These are phyloP conservation scores for Millerozyma miso DNA, from an alignment of 805 yeast species.

Conservation along the genomic window DNA sequence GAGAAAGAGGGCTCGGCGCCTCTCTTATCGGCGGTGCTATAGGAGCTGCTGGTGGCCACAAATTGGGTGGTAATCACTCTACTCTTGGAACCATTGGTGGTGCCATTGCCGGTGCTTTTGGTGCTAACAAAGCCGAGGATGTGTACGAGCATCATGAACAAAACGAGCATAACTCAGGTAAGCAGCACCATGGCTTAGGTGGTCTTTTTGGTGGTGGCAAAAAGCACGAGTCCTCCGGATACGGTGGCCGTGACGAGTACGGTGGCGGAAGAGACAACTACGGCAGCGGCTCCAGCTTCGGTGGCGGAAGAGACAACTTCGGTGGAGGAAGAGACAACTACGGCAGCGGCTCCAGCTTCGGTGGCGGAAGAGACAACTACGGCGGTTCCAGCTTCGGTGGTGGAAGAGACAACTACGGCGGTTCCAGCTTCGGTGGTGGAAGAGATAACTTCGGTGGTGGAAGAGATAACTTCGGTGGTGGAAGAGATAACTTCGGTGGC, in stretches of 20 bases:
- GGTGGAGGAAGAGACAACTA: conserved; percentile 7
- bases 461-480: conserved; percentile 4
- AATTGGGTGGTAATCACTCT: conserved; percentile 37
- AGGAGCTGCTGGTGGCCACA: conserved; percentile 51
- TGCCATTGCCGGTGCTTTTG: conserved; percentile 52
- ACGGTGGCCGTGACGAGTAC: conserved; percentile 9
- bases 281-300: conserved; percentile 6
- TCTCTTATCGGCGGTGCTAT: conserved; percentile 49
- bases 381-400: conserved; percentile 10
- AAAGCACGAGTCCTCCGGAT: conserved; percentile 8
- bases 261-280: conserved; percentile 8
- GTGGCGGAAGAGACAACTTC: conserved; percentile 4
- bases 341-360: conserved; percentile 11
- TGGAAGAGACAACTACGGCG: conserved; percentile 9
- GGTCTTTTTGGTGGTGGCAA: conserved; percentile 17
- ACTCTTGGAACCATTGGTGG: conserved; percentile 47
- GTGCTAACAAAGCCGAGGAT: conserved; percentile 49
- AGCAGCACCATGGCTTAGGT: conserved; percentile 8
- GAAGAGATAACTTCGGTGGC: conserved; percentile 11
- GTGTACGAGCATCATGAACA: conserved; percentile 23
- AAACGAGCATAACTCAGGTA: conserved; percentile 8
- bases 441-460: conserved; percentile 9
- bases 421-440: conserved; percentile 8
- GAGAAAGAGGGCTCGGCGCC: conserved; percentile 40
- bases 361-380: conserved; percentile 4